Percentiles rank a stretch among this genome's conserved stretches.
Conservation (phyloP, 306 rosid genomes). For the Phaseolus lunatus region DNA sequence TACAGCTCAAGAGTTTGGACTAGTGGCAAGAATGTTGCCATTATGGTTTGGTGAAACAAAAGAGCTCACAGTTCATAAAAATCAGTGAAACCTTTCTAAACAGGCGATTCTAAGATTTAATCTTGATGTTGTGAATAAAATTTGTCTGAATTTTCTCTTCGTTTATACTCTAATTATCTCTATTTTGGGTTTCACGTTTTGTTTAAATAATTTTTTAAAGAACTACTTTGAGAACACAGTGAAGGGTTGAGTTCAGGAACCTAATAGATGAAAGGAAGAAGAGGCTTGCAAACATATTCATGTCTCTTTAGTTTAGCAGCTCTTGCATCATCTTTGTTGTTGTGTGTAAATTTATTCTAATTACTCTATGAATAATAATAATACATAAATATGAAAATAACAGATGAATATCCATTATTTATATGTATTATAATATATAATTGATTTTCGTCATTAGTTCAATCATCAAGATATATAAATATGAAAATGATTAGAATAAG, state of each 20-base stretch:
- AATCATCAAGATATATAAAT: no score
- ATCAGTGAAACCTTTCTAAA: not conserved
- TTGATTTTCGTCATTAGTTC: no score
- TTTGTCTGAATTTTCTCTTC: not conserved
- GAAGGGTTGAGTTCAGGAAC: not conserved
- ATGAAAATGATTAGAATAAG: no score
- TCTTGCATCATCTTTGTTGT: no score
- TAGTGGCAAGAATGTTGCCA: slow-evolving; percentile 14
- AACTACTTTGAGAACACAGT: not conserved
- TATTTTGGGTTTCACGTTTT: not conserved
- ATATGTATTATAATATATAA: no score
- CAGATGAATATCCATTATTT: no score
- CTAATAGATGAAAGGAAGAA: not conserved
- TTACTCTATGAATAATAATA: no score
- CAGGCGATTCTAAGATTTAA: not conserved
- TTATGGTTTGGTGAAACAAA: not conserved
- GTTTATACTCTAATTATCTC: not conserved
- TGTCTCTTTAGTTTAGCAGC: no score
- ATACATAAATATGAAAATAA: no score
- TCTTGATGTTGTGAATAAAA: not conserved
- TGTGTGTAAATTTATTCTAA: no score
- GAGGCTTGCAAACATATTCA: not conserved
- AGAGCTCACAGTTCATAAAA: not conserved
- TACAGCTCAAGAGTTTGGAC: not conserved
- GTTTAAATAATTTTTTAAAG: not conserved